Evolutionary conservation across 2,329 filamentous ascomycete genomes (phyloP).

Genomic region (Fusarium miscanthi): DNA sequence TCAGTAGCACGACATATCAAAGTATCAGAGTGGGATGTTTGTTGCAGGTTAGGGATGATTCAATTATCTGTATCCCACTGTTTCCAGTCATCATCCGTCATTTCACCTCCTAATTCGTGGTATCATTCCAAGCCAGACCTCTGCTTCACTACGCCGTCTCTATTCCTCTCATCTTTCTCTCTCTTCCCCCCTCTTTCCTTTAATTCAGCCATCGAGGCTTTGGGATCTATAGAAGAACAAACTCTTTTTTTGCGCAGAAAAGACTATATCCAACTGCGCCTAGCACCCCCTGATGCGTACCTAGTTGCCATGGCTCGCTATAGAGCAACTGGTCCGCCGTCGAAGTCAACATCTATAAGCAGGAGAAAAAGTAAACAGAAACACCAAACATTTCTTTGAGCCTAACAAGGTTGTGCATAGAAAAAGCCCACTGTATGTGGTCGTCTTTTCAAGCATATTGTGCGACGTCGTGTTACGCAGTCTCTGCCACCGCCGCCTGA

Average conservation of each 20-base stretch:
- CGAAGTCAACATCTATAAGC: conserved; percentile 17
- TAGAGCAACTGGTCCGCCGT: conserved; percentile 22
- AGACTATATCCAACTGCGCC: conserved; percentile 10
- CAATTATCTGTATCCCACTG: conserved; percentile 22
- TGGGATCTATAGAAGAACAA: conserved; percentile 25
- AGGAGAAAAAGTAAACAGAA: conserved; percentile 8
- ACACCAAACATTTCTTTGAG: conserved; percentile 6
- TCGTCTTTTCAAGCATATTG: background rate
- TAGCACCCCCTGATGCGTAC: conserved; percentile 1
- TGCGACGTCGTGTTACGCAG: conserved; percentile 25
- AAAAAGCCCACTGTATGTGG: background rate
- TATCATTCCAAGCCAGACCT: conserved; percentile 43
- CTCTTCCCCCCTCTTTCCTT: background rate
- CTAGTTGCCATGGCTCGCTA: conserved; percentile 9
- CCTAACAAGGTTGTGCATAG: background rate
- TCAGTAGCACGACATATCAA: background rate
- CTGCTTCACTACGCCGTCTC: background rate
- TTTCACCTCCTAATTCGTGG: conserved; percentile 44
- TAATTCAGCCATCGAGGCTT: conserved; percentile 37
- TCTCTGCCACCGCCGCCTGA: conserved; percentile 50
- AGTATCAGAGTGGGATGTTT: background rate
- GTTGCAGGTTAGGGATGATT: conserved; percentile 7
- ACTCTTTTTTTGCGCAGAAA: conserved; percentile 3
- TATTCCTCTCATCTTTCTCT: background rate
- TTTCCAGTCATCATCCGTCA: conserved; percentile 18